A percentile compares a stretch with the other conserved stretches of the same genome.
These are phyloP conservation scores for Chrysanthemum makinoi DNA, from an alignment of 129 eudicot species.

Conservation along the genomic window DNA sequence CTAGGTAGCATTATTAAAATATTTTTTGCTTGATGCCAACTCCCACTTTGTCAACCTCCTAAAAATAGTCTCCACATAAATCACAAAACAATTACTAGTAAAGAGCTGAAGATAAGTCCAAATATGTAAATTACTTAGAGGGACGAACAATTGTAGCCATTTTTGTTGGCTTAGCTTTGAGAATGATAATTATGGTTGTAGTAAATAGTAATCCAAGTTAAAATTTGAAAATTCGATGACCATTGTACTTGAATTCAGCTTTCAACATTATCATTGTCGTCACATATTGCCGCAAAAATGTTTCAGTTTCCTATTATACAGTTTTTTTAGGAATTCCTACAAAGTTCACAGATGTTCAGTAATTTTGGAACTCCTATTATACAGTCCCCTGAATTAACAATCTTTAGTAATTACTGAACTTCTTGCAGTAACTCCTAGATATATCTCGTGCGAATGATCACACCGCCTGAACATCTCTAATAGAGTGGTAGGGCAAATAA, in stretches of 20 bases:
- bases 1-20: conserved; percentile 10
- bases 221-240: not conserved
- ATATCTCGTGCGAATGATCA: too few relatives aligned
- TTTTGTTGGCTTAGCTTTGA: not conserved
- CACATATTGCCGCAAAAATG: not conserved
- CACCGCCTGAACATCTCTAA: too few relatives aligned
- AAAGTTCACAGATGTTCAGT: not conserved
- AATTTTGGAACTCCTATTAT: too few relatives aligned
- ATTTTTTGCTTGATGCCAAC: not conserved
- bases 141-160: not conserved
- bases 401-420: too few relatives aligned
- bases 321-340: not conserved
- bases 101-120: not conserved
- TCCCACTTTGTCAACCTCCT: conserved; percentile 16
- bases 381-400: too few relatives aligned
- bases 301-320: conserved; percentile 7
- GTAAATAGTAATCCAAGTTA: not conserved
- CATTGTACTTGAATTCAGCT: conserved; percentile 1
- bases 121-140: not conserved
- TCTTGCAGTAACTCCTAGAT: too few relatives aligned
- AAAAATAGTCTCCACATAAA: not conserved
- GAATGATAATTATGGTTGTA: not conserved
- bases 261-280: not conserved
- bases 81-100: not conserved
- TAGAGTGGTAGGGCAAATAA: too few relatives aligned